A percentile compares a stretch with the other conserved stretches of the same genome.
These are phyloP conservation scores for Venturiaceae sp. DNA, from an alignment of 2,329 filamentous ascomycete species.

Conservation along the genomic window DNA sequence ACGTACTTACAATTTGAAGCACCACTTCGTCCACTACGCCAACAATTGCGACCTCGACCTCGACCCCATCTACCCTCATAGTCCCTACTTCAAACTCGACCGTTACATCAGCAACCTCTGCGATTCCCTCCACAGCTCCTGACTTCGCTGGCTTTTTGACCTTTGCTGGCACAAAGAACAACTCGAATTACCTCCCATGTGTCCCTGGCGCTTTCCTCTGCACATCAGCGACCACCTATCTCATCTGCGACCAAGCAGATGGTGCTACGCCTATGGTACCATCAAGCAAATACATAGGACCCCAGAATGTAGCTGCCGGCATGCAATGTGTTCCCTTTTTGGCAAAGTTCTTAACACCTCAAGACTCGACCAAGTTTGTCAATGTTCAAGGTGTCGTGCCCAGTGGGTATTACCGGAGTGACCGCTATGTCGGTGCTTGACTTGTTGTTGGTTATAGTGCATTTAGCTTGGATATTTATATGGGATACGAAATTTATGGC, in stretches of 20 bases:
- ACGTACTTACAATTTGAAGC: not conserved
- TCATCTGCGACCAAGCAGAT: constrained; percentile 2
- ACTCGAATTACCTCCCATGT: constrained; percentile 5
- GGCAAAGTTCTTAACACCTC: not conserved
- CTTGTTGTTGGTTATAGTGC: not conserved
- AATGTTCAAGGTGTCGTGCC: not conserved
- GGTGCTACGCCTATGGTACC: not conserved
- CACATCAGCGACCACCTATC: not conserved
- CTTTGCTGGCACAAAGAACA: not conserved
- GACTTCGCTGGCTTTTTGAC: not conserved
- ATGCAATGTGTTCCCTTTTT: constrained; percentile 4
- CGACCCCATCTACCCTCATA: not conserved
- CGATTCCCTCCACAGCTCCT: not conserved
- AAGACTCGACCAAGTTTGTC: not conserved
- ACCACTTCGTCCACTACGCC: not conserved
- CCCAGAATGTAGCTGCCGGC: not conserved
- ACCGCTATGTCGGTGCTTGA: constrained; percentile 1
- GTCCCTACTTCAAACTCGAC: not conserved
- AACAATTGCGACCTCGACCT: not conserved
- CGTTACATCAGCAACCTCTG: not conserved
- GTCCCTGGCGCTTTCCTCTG: constrained; percentile 8
- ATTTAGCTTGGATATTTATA: not conserved
- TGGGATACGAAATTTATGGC: not conserved
- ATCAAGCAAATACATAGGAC: not conserved
- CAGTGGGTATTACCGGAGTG: not conserved